These are phyloP conservation scores for Scutellaria minor DNA, from an alignment of 257 asterid species.

Conservation along the genomic window DNA sequence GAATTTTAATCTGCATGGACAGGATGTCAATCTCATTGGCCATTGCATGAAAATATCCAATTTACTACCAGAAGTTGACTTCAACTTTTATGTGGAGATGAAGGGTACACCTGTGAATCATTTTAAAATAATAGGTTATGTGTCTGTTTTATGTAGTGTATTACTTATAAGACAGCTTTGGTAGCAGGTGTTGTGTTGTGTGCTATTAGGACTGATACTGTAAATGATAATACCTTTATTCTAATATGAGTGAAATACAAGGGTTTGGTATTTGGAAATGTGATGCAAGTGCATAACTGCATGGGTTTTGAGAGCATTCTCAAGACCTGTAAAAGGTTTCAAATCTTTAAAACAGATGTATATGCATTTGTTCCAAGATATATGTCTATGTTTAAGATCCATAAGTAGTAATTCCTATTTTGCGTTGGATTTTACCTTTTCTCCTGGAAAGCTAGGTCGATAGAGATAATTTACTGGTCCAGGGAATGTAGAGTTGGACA, in stretches of 20 bases:
- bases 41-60: background rate
- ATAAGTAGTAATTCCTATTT: background rate
- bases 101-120: background rate
- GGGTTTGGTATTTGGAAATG: background rate
- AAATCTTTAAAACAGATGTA: background rate
- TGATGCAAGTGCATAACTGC: background rate
- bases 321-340: background rate
- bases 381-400: conserved; percentile 3
- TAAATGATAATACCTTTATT: background rate
- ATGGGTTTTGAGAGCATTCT: background rate
- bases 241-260: conserved; percentile 1
- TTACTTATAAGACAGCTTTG: background rate
- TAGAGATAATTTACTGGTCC: background rate
- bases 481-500: background rate
- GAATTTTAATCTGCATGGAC: background rate
- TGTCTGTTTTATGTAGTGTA: conserved; percentile 10
- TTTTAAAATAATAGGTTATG: background rate
- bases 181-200: conserved; percentile 2
- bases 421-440: conserved; percentile 4
- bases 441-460: background rate
- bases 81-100: conserved; percentile 1
- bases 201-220: conserved; percentile 10
- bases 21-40: background rate
- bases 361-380: background rate
- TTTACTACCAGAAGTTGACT: conserved; percentile 4